Conservation (phyloP, 345 rosid species). For the Abelmoschus esculentus region DNA sequence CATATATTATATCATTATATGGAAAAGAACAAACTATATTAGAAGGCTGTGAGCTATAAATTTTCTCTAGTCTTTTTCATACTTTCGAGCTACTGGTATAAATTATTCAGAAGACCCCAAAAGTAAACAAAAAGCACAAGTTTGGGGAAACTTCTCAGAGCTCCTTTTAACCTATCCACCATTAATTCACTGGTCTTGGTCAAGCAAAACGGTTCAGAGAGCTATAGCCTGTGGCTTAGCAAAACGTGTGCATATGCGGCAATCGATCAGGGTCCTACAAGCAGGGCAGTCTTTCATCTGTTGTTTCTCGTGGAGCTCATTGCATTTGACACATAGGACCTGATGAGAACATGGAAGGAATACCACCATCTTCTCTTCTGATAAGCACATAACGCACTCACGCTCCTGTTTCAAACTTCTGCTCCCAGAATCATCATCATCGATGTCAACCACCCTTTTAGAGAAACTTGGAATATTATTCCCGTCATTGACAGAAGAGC, state of each 20-base stretch:
- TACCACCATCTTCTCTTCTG: slow-evolving; percentile 47
- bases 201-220: not conserved
- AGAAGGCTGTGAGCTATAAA: not conserved
- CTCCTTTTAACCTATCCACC: not conserved
- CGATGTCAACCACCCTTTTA: not conserved
- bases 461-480: not conserved
- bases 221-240: slow-evolving; percentile 4
- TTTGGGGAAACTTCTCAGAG: slow-evolving; percentile 11
- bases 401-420: slow-evolving; percentile 20
- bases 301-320: slow-evolving; percentile 42
- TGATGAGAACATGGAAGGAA: slow-evolving; percentile 68
- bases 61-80: not conserved
- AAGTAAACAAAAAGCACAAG: not conserved
- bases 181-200: slow-evolving; percentile 16
- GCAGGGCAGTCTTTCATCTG: slow-evolving; percentile 59
- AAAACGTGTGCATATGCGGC: slow-evolving; percentile 34
- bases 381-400: slow-evolving; percentile 51
- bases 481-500: not conserved
- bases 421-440: not conserved
- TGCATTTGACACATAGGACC: slow-evolving; percentile 44
- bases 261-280: slow-evolving; percentile 39
- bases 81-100: not conserved
- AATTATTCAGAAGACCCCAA: not conserved
- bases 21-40: not conserved
- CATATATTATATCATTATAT: not conserved